phyloP scores from a whole-genome alignment of 495 filamentous ascomycete species.

The Penicillium lividum region DNA sequence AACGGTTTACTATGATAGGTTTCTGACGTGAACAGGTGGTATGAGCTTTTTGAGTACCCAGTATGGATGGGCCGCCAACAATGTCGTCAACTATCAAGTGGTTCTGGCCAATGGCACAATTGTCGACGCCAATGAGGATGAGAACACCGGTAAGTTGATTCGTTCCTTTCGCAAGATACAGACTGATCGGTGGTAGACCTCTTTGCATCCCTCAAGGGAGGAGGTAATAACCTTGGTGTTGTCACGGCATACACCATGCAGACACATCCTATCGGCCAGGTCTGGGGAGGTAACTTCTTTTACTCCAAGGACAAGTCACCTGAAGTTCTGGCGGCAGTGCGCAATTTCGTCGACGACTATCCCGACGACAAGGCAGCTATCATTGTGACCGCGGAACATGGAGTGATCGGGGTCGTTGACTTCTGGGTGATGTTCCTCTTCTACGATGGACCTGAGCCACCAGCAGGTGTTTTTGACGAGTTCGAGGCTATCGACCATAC shows the following conservation, averaged over 20 bases:
- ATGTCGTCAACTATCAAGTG: constrained; percentile 54
- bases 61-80: constrained; percentile 59
- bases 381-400: constrained; percentile 56
- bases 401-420: constrained; percentile 40
- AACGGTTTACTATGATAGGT: not conserved
- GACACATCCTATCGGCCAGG: constrained; percentile 43
- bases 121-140: constrained; percentile 44
- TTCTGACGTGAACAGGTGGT: constrained; percentile 32
- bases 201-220: constrained; percentile 57
- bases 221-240: constrained; percentile 62
- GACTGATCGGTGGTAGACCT: constrained; percentile 43
- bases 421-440: constrained; percentile 64
- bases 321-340: constrained; percentile 47
- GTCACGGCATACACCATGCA: constrained; percentile 56
- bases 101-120: constrained; percentile 57
- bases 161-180: constrained; percentile 7
- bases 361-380: constrained; percentile 53
- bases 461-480: constrained; percentile 54
- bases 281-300: constrained; percentile 56
- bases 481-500: constrained; percentile 53
- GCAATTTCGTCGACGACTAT: constrained; percentile 55
- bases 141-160: constrained; percentile 35
- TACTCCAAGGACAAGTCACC: constrained; percentile 46
- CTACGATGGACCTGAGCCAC: constrained; percentile 59
- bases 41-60: constrained; percentile 55